Conservation (phyloP, 441 rosid species). For the Breynia disticha region DNA sequence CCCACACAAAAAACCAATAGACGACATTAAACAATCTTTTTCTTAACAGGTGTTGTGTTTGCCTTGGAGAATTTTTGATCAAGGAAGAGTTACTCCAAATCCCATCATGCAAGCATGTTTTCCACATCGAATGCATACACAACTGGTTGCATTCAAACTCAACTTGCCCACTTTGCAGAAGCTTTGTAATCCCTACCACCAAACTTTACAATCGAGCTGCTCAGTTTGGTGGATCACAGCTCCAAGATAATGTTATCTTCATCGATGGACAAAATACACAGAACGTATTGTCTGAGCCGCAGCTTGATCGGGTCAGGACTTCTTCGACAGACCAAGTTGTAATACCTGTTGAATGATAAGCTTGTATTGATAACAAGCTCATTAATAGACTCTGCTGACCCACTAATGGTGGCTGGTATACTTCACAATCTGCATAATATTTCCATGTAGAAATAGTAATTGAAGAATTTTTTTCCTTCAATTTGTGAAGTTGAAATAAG, state of each 20-base stretch:
- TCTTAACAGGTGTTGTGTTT: conserved; percentile 70
- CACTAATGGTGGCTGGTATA: too few species aligned
- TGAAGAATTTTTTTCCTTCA: too few species aligned
- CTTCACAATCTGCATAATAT: too few species aligned
- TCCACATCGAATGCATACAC: conserved; percentile 71
- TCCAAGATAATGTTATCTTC: conserved; percentile 1
- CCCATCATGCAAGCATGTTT: conserved; percentile 80
- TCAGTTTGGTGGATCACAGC: conserved; percentile 5
- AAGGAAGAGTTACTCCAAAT: conserved; percentile 76
- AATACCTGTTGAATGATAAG: conserved; percentile 16
- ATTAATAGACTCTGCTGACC: conserved; percentile 1
- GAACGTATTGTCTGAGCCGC: conserved; percentile 12
- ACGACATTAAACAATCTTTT: too few species aligned
- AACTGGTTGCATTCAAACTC: conserved; percentile 79
- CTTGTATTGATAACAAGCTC: not conserved
- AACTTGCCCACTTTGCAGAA: conserved; percentile 94
- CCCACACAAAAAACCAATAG: too few species aligned
- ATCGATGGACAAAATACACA: conserved; percentile 3
- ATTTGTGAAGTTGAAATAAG: too few species aligned
- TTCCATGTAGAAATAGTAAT: too few species aligned
- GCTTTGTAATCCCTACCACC: conserved; percentile 35
- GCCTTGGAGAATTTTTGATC: conserved; percentile 80
- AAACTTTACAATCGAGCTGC: conserved; percentile 17
- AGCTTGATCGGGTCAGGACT: not conserved
- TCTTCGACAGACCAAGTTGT: conserved; percentile 1